Conservation (phyloP, 148 eudicot species). For the Amaranthus palmeri region DNA sequence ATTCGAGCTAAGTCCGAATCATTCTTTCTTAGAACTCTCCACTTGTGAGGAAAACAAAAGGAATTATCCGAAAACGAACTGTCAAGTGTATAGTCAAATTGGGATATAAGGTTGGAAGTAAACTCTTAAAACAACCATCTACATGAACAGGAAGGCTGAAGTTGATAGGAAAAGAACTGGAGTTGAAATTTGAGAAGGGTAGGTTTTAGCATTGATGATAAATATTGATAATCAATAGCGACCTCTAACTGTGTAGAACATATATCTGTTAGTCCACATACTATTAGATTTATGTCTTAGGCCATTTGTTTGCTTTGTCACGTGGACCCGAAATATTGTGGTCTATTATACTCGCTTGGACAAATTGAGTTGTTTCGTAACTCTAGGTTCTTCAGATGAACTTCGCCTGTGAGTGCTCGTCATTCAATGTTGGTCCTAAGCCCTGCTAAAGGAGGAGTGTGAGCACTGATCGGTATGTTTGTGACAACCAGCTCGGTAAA, state of each 20-base stretch:
- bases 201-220: slow-evolving; percentile 5
- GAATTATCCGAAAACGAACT: background rate
- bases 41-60: background rate
- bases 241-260: slow-evolving; percentile 1
- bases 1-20: background rate
- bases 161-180: background rate
- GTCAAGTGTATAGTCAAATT: background rate
- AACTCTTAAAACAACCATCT: background rate
- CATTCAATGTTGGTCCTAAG: background rate
- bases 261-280: background rate
- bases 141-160: slow-evolving; percentile 1
- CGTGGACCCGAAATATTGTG: background rate
- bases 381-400: too few relatives aligned
- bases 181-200: background rate
- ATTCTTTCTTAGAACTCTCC: background rate
- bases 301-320: background rate
- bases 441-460: background rate
- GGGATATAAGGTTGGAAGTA: background rate
- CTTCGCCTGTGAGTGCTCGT: too few relatives aligned
- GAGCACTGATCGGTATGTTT: background rate
- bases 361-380: background rate
- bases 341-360: background rate
- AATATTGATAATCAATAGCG: slow-evolving; percentile 2
- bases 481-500: background rate
- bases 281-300: background rate